Evolutionary conservation across 345 rosid species (phyloP), one percentile per base, ranked within the genome.

Genomic region (Pistacia vera): DNA sequence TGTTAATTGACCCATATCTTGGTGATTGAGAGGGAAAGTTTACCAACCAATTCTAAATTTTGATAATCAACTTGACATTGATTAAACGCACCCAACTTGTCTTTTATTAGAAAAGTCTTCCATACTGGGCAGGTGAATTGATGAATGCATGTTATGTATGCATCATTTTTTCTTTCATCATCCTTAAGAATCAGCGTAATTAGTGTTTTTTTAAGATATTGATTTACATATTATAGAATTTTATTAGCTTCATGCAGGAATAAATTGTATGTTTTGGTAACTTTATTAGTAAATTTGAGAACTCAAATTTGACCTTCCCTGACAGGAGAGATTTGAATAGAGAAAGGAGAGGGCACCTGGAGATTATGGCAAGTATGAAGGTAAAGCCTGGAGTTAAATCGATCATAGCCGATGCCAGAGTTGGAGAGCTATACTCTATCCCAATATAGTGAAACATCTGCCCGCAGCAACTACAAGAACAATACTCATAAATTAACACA

Each of bases 361-460:
- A 79, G 64, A 87, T 13, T 36, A 80, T 35, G 61, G 86, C 82
- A 66, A 87, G 81, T 17, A 87, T 66, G 86, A 85, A 87, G 10
- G 90, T 86, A 61, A 86, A 86, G 48, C 86, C 86, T 1, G 88
- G 90, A 75, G 85, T 66, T 16, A 86, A 77, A 75, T 86, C 87
- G 44, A 33, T 76, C 86, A 86, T 84, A 4, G 85, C 88, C 0
- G 86, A 82, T 17, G 86, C 90, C 81, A 86, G 71, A 75, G 86
- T 77, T 30, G 90, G 90, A 61, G 86, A 81, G 77, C 83, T 81
- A 71, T 81, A 79, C 2, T 66, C 78, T 54, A 86, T 62, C 28
- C 90, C 90, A 64, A 77, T 56, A 59, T 77, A 82, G 11, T 77
- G 49, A 36, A 72, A 77, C 25, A 81, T 60, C 85, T 86, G 90